Evolutionary conservation across 176 grass and related monocot species (phyloP).

Genomic region (Urochloa ruziziensis): DNA sequence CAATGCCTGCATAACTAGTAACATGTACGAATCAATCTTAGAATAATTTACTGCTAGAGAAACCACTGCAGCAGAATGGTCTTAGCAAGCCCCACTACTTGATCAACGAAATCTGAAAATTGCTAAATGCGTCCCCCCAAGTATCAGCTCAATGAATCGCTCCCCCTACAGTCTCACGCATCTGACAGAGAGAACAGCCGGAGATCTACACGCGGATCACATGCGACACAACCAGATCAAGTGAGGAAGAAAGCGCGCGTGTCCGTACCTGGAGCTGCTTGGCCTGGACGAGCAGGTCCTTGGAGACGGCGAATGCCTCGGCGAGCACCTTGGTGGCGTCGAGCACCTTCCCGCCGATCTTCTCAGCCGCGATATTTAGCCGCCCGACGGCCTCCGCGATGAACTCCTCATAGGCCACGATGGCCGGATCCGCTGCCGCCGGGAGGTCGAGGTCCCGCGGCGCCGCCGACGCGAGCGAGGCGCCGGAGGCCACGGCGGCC

Average conservation of each 20-base stretch:
- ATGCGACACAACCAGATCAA: neutral
- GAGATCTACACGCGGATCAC: constrained; percentile 25
- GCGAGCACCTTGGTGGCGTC: constrained; percentile 69
- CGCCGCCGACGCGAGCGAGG: constrained; percentile 36
- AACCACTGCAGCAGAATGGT: neutral
- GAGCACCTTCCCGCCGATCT: constrained; percentile 91
- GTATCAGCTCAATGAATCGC: constrained; percentile 8
- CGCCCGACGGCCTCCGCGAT: constrained; percentile 46
- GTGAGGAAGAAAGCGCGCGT: neutral
- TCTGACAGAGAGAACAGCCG: neutral
- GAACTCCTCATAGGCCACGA: constrained; percentile 86
- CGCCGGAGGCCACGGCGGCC: constrained; percentile 48
- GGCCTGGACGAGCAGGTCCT: constrained; percentile 73
- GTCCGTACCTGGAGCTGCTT: constrained; percentile 70
- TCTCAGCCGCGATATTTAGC: constrained; percentile 58
- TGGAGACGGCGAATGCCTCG: constrained; percentile 71
- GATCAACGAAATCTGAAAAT: neutral
- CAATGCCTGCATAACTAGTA: neutral
- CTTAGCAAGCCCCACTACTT: neutral
- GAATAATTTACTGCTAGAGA: neutral
- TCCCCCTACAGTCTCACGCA: neutral
- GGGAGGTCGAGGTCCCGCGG: constrained; percentile 32
- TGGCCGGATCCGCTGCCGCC: constrained; percentile 57
- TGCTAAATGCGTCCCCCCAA: neutral
- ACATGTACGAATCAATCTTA: neutral